Conservation (phyloP, 331 rosid species). For the Erythrophleum ivorense region DNA sequence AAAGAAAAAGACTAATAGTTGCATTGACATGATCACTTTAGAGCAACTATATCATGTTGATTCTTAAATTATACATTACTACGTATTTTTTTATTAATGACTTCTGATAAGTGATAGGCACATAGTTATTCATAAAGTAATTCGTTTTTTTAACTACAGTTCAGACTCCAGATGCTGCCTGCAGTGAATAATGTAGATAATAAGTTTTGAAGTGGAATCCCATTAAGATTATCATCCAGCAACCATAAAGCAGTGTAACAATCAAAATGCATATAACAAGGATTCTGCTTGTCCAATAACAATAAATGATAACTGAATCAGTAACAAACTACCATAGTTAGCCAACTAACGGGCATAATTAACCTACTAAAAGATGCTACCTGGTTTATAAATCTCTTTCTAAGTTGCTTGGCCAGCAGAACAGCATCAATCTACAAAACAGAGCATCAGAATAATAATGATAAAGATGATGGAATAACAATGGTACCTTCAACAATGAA, state of each 20-base stretch:
- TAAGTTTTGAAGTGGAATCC: not conserved
- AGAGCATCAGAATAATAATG: conserved; percentile 31
- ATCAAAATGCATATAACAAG: conserved; percentile 2
- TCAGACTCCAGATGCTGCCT: not conserved
- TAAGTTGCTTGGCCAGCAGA: conserved; percentile 66
- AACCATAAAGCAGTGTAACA: not conserved
- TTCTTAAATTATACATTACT: not conserved
- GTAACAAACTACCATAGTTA: not conserved
- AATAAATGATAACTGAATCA: conserved; percentile 5
- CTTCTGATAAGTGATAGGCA: not conserved
- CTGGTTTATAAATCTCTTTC: conserved; percentile 72
- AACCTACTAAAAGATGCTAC: conserved; percentile 42
- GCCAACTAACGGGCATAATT: conserved; percentile 22
- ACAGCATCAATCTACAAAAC: conserved; percentile 82
- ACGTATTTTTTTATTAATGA: not conserved
- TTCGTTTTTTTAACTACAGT: not conserved
- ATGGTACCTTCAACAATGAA: not conserved
- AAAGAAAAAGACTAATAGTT: not conserved
- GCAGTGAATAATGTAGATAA: not conserved
- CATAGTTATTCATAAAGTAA: not conserved
- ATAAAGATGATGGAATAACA: conserved; percentile 4
- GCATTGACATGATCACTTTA: not conserved
- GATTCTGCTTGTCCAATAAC: not conserved
- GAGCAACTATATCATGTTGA: not conserved
- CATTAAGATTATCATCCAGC: not conserved